Percentiles rank a stretch among this genome's conserved stretches.
phyloP scores from a whole-genome alignment of 805 yeast species.

The Saturnispora sekii region DNA sequence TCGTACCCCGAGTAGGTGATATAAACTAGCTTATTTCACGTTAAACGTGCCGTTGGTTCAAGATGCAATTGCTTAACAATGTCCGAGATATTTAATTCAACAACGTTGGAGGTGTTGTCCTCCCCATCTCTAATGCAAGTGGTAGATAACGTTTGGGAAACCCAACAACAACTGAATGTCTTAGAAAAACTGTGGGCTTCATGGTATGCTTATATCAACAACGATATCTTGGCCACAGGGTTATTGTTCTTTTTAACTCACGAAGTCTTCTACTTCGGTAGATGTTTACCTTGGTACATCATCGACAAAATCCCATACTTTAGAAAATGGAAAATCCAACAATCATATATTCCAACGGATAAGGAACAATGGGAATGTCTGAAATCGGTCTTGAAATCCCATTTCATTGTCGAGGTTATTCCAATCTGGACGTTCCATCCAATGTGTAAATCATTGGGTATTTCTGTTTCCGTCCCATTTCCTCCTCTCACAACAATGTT shows the following conservation, averaged over 20 bases:
- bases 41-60: too few relatives aligned
- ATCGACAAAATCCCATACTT: constrained; percentile 45
- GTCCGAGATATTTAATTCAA: constrained; percentile 28
- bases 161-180: constrained; percentile 34
- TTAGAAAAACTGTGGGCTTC: constrained; percentile 46
- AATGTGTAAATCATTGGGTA: constrained; percentile 38
- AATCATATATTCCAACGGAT: constrained; percentile 39
- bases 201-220: constrained; percentile 44
- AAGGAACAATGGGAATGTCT: constrained; percentile 56
- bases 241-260: constrained; percentile 44
- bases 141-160: constrained; percentile 26
- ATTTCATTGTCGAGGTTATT: constrained; percentile 47
- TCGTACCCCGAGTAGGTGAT: neutral
- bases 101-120: constrained; percentile 17
- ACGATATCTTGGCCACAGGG: constrained; percentile 50
- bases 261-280: constrained; percentile 47
- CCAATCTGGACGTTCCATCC: constrained; percentile 61
- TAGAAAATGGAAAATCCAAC: constrained; percentile 45
- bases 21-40: too few relatives aligned
- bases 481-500: constrained; percentile 35
- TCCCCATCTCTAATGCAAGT: constrained; percentile 28
- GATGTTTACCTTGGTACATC: constrained; percentile 51
- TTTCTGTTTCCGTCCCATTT: constrained; percentile 43
- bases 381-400: constrained; percentile 47
- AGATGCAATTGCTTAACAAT: constrained; percentile 7